A percentile compares a stretch with the other conserved stretches of the same genome.
Evolutionary conservation across 805 yeast genomes (phyloP).

Genomic region (Yamadazyma takamatsuzukensis): DNA sequence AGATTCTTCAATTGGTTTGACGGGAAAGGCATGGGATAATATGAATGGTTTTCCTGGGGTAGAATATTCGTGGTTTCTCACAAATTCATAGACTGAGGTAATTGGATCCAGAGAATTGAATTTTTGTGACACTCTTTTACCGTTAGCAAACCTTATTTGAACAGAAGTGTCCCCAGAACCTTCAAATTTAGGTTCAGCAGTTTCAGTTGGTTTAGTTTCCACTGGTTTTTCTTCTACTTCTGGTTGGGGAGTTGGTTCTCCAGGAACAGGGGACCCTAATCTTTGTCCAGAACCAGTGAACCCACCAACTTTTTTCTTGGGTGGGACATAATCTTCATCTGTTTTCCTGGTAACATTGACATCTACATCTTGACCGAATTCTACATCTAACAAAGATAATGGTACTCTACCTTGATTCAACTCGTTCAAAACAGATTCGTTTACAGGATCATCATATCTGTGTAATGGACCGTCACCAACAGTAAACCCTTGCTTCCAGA

Average conservation of each 20-base stretch:
- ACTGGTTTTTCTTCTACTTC: conserved; percentile 14
- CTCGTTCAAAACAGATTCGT: conserved; percentile 71
- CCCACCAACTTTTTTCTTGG: conserved; percentile 59
- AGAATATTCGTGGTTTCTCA: conserved; percentile 42
- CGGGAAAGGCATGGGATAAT: conserved; percentile 80
- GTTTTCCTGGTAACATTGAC: conserved; percentile 78
- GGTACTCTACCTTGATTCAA: conserved; percentile 92
- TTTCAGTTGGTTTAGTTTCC: conserved; percentile 13
- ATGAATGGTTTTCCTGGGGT: conserved; percentile 53
- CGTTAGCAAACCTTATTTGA: conserved; percentile 82
- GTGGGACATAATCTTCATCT: conserved; percentile 78
- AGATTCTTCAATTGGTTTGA: conserved; percentile 60
- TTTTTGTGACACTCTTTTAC: conserved; percentile 61
- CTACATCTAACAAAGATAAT: conserved; percentile 71
- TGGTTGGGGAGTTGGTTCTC: conserved; percentile 39
- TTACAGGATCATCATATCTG: conserved; percentile 90
- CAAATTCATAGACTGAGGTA: conserved; percentile 63
- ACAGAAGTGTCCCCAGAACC: conserved; percentile 66
- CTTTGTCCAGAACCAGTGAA: conserved; percentile 79
- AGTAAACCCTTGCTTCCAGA: conserved; percentile 96
- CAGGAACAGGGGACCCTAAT: conserved; percentile 86
- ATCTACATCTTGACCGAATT: conserved; percentile 89
- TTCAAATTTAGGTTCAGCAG: conserved; percentile 12
- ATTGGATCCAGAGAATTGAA: conserved; percentile 68
- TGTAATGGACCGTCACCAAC: conserved; percentile 87